A percentile compares a stretch with the other conserved stretches of the same genome.
Evolutionary conservation across 1,139 yeast species (phyloP).

Genomic region (Diutina neorugosa): DNA sequence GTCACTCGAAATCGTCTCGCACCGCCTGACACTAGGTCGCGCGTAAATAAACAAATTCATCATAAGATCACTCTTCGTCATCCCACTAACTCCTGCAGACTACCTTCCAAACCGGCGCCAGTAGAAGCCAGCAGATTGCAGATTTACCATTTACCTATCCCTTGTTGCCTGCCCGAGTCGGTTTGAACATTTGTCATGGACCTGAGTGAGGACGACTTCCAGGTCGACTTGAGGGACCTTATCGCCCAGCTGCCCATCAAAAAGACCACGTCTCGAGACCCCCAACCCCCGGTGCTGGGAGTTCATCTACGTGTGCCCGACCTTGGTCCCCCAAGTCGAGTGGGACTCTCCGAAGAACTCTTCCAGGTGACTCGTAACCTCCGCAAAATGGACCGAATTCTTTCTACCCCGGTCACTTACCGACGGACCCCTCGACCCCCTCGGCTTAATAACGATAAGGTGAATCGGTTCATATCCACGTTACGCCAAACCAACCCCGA

Average conservation of each 20-base stretch:
- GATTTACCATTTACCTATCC: not conserved
- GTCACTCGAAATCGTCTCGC: not conserved
- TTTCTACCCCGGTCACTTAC: not conserved
- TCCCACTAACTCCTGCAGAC: not conserved
- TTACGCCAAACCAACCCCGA: conserved; percentile 2
- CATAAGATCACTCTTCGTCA: not conserved
- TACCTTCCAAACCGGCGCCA: not conserved
- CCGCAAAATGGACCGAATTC: not conserved
- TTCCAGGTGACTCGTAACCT: not conserved
- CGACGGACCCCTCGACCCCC: not conserved
- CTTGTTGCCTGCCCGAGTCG: not conserved
- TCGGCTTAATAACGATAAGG: not conserved
- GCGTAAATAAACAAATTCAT: not conserved
- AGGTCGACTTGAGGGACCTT: not conserved
- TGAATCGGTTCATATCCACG: not conserved
- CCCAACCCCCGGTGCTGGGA: not conserved
- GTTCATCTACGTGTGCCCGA: not conserved
- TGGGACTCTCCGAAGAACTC: not conserved
- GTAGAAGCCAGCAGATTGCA: not conserved
- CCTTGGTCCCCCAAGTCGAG: not conserved
- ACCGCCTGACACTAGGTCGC: not conserved
- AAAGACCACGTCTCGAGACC: not conserved
- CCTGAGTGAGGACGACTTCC: not conserved
- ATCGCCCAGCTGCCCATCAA: not conserved
- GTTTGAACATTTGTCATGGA: not conserved